phyloP scores from a whole-genome alignment of 2,329 filamentous ascomycete genomes.

The Cryphonectria carpinicola region DNA sequence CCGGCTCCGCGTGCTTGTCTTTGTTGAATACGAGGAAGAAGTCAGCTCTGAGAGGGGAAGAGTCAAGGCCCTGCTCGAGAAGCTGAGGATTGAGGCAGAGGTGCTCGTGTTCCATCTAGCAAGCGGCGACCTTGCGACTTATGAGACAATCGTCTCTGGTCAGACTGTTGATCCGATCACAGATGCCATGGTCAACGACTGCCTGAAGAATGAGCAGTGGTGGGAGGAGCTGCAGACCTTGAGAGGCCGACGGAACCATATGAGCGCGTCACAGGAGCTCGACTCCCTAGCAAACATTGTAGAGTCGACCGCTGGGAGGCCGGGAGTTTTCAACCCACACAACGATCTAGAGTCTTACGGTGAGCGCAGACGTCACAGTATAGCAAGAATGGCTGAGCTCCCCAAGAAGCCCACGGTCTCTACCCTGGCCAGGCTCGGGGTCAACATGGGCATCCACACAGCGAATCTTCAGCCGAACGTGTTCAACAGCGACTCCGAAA shows the following conservation, averaged over 20 bases:
- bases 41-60: constrained; percentile 77
- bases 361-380: constrained; percentile 48
- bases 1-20: constrained; percentile 76
- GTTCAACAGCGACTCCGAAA: constrained; percentile 46
- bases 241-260: constrained; percentile 45
- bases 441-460: constrained; percentile 75
- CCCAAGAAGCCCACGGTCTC: constrained; percentile 63
- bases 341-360: constrained; percentile 34
- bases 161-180: constrained; percentile 57
- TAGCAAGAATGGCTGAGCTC: constrained; percentile 64
- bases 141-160: constrained; percentile 80
- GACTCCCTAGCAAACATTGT: constrained; percentile 49
- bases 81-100: constrained; percentile 79
- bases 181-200: constrained; percentile 64
- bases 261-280: constrained; percentile 48
- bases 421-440: constrained; percentile 57
- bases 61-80: constrained; percentile 75
- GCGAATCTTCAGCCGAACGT: constrained; percentile 70
- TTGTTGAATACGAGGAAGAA: constrained; percentile 86
- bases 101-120: constrained; percentile 83
- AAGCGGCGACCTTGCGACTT: constrained; percentile 71
- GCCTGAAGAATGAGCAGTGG: constrained; percentile 76
- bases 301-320: constrained; percentile 47
- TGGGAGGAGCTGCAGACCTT: constrained; percentile 74
- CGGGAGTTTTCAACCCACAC: constrained; percentile 50